Evolutionary conservation across 2,329 filamentous ascomycete species (phyloP).

Genomic region (Pyricularia sp.): DNA sequence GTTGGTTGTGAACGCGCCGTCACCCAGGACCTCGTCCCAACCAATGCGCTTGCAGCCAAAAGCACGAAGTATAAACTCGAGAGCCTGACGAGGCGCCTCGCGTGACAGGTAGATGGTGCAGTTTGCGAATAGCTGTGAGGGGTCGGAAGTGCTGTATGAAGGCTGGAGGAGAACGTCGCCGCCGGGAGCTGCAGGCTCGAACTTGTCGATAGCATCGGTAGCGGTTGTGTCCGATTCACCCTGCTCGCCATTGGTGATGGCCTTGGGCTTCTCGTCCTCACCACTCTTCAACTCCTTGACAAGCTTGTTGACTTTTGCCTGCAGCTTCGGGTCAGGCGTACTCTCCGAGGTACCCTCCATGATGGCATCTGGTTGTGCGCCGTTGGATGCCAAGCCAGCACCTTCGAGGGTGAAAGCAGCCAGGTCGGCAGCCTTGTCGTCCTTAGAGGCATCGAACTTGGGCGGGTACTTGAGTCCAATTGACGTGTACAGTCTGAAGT

Average conservation of each 20-base stretch:
- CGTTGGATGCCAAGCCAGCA: slow-evolving; percentile 39
- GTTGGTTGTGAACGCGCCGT: slow-evolving; percentile 82
- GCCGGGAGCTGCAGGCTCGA: slow-evolving; percentile 70
- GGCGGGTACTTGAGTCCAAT: slow-evolving; percentile 90
- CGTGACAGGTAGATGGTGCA: slow-evolving; percentile 89
- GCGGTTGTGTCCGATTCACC: slow-evolving; percentile 30
- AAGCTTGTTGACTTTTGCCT: slow-evolving; percentile 55
- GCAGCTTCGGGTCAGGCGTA: slow-evolving; percentile 47
- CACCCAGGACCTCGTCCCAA: slow-evolving; percentile 84
- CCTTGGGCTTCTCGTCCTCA: slow-evolving; percentile 24
- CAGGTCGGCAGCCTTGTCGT: slow-evolving; percentile 80
- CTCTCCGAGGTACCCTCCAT: slow-evolving; percentile 23
- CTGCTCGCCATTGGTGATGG: slow-evolving; percentile 18
- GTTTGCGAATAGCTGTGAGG: slow-evolving; percentile 67
- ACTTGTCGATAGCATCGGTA: slow-evolving; percentile 70
- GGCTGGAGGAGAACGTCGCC: slow-evolving; percentile 83
- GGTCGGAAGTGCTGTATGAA: slow-evolving; percentile 46
- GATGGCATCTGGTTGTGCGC: slow-evolving; percentile 32
- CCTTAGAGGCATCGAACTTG: slow-evolving; percentile 77
- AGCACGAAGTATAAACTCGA: slow-evolving; percentile 85
- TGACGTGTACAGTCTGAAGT: slow-evolving; percentile 86
- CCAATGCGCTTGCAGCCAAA: slow-evolving; percentile 95
- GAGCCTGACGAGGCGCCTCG: slow-evolving; percentile 77
- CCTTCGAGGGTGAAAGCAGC: slow-evolving; percentile 85
- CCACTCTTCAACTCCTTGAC: slow-evolving; percentile 51